Evolutionary conservation across 306 rosid genomes (phyloP).

Genomic region (Bauhinia variegata): DNA sequence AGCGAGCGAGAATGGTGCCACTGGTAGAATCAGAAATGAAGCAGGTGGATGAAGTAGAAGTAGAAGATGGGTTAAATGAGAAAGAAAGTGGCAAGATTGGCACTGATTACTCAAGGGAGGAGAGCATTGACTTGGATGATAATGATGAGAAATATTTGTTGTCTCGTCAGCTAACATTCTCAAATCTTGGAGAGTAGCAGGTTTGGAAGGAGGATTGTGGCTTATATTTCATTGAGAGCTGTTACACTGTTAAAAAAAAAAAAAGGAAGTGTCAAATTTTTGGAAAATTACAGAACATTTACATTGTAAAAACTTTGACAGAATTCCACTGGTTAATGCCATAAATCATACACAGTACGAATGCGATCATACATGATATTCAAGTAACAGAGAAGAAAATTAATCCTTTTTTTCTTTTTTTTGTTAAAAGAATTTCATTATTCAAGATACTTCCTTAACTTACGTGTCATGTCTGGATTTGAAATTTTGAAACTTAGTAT

Average conservation of each 20-base stretch:
- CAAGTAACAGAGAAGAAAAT: no score
- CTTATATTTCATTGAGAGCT: neutral
- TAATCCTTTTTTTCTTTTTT: no score
- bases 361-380: neutral
- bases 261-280: neutral
- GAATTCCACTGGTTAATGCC: neutral
- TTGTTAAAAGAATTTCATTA: no score
- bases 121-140: constrained; percentile 39
- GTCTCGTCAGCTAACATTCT: constrained; percentile 35
- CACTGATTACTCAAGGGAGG: constrained; percentile 37
- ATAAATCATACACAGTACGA: neutral
- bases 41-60: constrained; percentile 39
- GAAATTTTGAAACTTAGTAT: no score
- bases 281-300: no score
- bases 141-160: constrained; percentile 52
- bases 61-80: constrained; percentile 32
- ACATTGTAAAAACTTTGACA: neutral
- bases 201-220: neutral
- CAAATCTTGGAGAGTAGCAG: constrained; percentile 16
- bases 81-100: constrained; percentile 32
- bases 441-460: no score
- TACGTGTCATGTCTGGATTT: no score
- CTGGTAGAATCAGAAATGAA: constrained; percentile 62
- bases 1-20: constrained; percentile 67
- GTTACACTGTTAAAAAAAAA: neutral